Evolutionary conservation across 352 stramenopile species (phyloP).

Genomic region (Aphanomyces astaci): DNA sequence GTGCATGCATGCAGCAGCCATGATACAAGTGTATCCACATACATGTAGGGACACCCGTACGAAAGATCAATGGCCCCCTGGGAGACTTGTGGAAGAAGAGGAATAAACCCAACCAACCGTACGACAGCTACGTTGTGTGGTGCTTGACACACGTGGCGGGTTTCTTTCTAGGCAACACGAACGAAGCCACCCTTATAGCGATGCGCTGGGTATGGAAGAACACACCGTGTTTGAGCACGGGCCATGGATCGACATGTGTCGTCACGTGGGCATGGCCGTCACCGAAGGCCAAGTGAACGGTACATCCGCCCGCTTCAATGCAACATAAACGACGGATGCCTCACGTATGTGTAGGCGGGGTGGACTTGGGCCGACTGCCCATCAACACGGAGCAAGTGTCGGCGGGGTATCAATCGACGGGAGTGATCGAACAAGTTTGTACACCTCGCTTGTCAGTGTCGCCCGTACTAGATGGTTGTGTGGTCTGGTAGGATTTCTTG

Average conservation of each 20-base stretch:
- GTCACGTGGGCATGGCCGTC: constrained; percentile 40
- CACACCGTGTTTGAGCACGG: constrained; percentile 51
- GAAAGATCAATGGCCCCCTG: constrained; percentile 19
- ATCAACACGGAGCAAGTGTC: constrained; percentile 50
- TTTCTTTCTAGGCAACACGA: neutral
- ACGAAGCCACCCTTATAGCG: neutral
- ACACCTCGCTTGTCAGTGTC: too few relatives aligned
- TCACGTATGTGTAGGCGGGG: too few relatives aligned
- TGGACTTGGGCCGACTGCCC: constrained; percentile 57
- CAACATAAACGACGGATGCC: too few relatives aligned
- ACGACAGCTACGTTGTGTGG: too few relatives aligned
- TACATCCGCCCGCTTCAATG: too few relatives aligned
- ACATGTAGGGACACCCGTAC: constrained; percentile 5
- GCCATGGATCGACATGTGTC: constrained; percentile 76
- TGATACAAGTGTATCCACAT: too few relatives aligned
- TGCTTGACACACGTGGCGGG: too few relatives aligned
- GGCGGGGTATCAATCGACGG: constrained; percentile 50
- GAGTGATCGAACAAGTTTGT: constrained; percentile 48
- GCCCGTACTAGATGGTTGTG: neutral
- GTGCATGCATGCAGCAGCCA: too few relatives aligned
- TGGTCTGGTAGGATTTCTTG: constrained; percentile 31
- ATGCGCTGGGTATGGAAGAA: neutral
- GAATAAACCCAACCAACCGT: constrained; percentile 3
- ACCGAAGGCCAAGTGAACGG: constrained; percentile 56
- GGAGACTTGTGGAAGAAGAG: constrained; percentile 21